Evolutionary conservation across 192 early-diverging fungal genomes (phyloP).

Genomic region (Cetraspora pellucida): DNA sequence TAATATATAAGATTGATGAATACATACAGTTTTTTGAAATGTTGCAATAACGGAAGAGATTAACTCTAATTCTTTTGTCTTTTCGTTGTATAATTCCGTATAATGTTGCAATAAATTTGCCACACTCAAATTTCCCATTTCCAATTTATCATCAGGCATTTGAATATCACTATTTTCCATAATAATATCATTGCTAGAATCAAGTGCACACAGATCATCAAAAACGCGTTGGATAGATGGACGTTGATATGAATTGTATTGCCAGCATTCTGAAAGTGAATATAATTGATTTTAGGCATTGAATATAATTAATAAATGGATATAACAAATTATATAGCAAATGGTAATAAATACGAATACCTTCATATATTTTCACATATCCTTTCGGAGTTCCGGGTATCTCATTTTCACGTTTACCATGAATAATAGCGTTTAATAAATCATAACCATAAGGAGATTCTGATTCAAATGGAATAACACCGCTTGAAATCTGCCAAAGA

Average conservation of each 20-base stretch:
- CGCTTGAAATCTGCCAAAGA: neutral
- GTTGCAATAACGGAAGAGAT: no score
- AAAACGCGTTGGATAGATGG: neutral
- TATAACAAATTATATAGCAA: no score
- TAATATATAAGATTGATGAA: no score
- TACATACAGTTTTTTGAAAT: no score
- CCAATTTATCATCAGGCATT: neutral
- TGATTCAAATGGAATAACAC: neutral
- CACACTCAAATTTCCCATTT: neutral
- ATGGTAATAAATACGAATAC: neutral
- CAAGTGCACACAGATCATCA: neutral
- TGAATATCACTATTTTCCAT: neutral
- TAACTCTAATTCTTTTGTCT: no score
- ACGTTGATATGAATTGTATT: neutral
- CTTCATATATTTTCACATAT: neutral
- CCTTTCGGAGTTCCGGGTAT: neutral
- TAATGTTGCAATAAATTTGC: neutral
- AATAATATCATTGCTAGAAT: neutral
- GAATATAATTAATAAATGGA: neutral
- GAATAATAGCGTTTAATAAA: neutral
- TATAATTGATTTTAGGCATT: neutral
- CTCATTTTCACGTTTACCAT: neutral
- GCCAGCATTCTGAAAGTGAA: neutral
- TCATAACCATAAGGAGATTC: neutral
- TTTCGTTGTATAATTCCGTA: no score